These are phyloP conservation scores for Vigna hirtella DNA, from an alignment of 306 rosid genomes.

Conservation along the genomic window DNA sequence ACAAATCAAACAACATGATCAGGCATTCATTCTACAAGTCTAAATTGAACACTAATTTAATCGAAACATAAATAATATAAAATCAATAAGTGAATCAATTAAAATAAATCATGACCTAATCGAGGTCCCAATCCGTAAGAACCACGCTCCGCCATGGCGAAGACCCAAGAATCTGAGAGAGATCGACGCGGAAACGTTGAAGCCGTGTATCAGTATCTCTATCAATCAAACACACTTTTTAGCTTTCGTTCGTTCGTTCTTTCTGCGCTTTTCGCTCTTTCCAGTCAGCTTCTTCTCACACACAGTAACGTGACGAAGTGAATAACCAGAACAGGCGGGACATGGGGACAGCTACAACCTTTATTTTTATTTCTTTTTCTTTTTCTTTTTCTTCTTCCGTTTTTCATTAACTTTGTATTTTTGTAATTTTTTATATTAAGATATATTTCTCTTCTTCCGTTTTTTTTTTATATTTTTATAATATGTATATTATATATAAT, in stretches of 20 bases:
- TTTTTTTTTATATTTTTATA: too few species aligned
- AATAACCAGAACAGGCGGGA: slow-evolving; percentile 12
- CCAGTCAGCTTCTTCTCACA: slow-evolving; percentile 50
- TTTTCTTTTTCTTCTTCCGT: not conserved
- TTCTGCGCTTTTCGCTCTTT: slow-evolving; percentile 44
- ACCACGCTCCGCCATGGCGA: slow-evolving; percentile 73
- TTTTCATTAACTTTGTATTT: not conserved
- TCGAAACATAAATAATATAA: not conserved
- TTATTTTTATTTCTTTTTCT: not conserved
- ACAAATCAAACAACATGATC: slow-evolving; percentile 12
- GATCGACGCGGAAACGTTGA: slow-evolving; percentile 43
- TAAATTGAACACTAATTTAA: not conserved
- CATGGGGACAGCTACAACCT: not conserved
- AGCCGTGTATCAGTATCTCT: not conserved
- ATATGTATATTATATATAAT: too few species aligned
- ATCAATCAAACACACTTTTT: not conserved
- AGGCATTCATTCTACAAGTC: not conserved
- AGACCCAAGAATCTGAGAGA: slow-evolving; percentile 26
- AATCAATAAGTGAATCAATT: not conserved
- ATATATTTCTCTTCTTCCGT: too few species aligned
- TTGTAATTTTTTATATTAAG: too few species aligned
- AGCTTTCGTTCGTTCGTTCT: not conserved
- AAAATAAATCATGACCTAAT: slow-evolving; percentile 56
- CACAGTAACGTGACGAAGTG: slow-evolving; percentile 47
- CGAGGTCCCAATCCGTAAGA: slow-evolving; percentile 67